Percentiles rank a stretch among this genome's conserved stretches.
phyloP scores from a whole-genome alignment of 306 rosid species.

The Fragaria ananassa region DNA sequence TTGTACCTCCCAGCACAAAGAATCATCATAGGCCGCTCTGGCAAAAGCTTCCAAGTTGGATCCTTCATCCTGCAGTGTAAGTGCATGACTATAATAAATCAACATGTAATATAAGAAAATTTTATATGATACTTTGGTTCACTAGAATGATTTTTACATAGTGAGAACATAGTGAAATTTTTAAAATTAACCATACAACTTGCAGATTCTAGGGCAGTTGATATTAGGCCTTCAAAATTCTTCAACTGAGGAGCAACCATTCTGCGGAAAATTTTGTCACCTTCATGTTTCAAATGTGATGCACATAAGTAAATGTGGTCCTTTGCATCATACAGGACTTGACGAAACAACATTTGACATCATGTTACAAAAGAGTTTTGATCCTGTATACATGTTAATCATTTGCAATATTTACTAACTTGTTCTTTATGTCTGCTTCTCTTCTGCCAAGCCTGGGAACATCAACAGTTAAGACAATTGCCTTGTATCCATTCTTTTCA shows the following conservation, averaged over 20 bases:
- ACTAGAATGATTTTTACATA: background rate
- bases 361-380: background rate
- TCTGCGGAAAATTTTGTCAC: slow-evolving; percentile 29
- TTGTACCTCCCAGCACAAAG: slow-evolving; percentile 58
- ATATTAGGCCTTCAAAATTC: slow-evolving; percentile 59
- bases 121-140: background rate
- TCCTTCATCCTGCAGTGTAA: slow-evolving; percentile 45
- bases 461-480: slow-evolving; percentile 59
- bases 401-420: slow-evolving; percentile 23
- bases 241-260: slow-evolving; percentile 47
- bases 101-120: background rate
- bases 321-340: slow-evolving; percentile 7
- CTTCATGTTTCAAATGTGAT: slow-evolving; percentile 6
- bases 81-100: background rate
- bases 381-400: background rate
- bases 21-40: slow-evolving; percentile 35
- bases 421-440: slow-evolving; percentile 68
- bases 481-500: slow-evolving; percentile 57
- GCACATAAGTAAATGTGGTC: slow-evolving; percentile 4
- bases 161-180: background rate
- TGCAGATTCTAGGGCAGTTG: slow-evolving; percentile 34
- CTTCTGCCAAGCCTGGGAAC: slow-evolving; percentile 59
- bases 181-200: slow-evolving; percentile 31
- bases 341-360: background rate
- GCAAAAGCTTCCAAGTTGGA: slow-evolving; percentile 41